Conservation (phyloP, 345 rosid genomes). For the Barbarea vulgaris region DNA sequence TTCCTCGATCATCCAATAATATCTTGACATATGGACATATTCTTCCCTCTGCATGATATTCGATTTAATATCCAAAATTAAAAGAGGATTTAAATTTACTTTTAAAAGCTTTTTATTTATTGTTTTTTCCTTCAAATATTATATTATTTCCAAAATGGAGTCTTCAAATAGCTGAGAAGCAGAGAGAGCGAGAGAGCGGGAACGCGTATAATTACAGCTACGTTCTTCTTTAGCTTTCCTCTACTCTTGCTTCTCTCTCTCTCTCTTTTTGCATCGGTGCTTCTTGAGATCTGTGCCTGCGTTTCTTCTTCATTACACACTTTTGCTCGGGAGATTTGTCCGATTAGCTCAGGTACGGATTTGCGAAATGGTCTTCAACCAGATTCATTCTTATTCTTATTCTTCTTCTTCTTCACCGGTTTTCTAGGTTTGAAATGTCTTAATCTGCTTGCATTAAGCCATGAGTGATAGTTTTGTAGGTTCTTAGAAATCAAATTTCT, state of each 20-base stretch:
- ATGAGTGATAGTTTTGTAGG: background rate
- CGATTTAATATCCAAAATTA: background rate
- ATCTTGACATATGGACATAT: slow-evolving; percentile 39
- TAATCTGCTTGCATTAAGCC: slow-evolving; percentile 7
- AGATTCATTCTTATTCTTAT: background rate
- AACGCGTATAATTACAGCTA: slow-evolving; percentile 42
- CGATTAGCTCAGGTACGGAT: slow-evolving; percentile 45
- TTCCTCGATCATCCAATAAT: background rate
- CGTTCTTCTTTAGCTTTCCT: slow-evolving; percentile 32
- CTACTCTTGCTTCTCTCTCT: slow-evolving; percentile 13
- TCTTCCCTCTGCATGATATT: slow-evolving; percentile 8
- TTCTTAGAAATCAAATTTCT: background rate
- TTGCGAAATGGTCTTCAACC: slow-evolving; percentile 34
- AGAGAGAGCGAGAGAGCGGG: slow-evolving; percentile 51
- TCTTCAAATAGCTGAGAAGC: slow-evolving; percentile 45
- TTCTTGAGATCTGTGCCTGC: slow-evolving; percentile 47
- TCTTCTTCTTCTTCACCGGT: background rate
- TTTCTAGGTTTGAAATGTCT: slow-evolving; percentile 19
- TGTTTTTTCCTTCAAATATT: background rate
- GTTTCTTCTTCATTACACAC: slow-evolving; percentile 13
- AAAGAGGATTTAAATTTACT: slow-evolving; percentile 7
- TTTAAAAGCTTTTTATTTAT: background rate
- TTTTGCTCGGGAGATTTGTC: slow-evolving; percentile 13
- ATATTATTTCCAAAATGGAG: slow-evolving; percentile 37
- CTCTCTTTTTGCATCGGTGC: background rate